A percentile compares a stretch with the other conserved stretches of the same genome.
These are phyloP conservation scores for Fomitiporia mediterranea DNA, from an alignment of 1,284 basidiomycete species.

Conservation along the genomic window DNA sequence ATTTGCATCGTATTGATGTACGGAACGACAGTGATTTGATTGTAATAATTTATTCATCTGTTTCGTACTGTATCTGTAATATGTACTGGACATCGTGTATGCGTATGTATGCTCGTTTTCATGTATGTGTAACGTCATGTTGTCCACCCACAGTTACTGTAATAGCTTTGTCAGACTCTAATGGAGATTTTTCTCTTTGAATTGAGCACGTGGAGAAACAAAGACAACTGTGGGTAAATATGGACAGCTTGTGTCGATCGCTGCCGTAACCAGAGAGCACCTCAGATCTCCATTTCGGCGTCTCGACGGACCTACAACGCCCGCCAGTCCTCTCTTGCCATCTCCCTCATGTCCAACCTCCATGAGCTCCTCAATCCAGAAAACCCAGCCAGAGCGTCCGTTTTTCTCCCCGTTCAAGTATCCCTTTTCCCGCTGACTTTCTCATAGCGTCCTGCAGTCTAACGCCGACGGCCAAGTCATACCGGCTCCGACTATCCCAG, in stretches of 20 bases:
- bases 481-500: not conserved
- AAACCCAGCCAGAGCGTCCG: slow-evolving; percentile 22
- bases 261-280: slow-evolving; percentile 20
- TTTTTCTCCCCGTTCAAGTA: slow-evolving; percentile 22
- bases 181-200: not conserved
- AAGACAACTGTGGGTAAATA: slow-evolving; percentile 7
- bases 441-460: slow-evolving; percentile 1
- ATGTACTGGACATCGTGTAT: too few relatives aligned
- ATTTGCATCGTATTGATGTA: too few relatives aligned
- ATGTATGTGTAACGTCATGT: too few relatives aligned
- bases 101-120: too few relatives aligned
- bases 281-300: slow-evolving; percentile 8
- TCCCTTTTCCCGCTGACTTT: not conserved
- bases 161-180: too few relatives aligned
- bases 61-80: too few relatives aligned
- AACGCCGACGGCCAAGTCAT: not conserved
- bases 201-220: not conserved
- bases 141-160: too few relatives aligned
- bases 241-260: slow-evolving; percentile 18
- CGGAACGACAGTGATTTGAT: too few relatives aligned
- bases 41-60: too few relatives aligned
- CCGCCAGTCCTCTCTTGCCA: slow-evolving; percentile 2
- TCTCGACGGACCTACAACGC: slow-evolving; percentile 1
- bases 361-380: slow-evolving; percentile 52
- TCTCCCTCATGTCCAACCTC: slow-evolving; percentile 44